Evolutionary conservation across 2,329 filamentous ascomycete species (phyloP).

Genomic region (Fonsecaea monophora): DNA sequence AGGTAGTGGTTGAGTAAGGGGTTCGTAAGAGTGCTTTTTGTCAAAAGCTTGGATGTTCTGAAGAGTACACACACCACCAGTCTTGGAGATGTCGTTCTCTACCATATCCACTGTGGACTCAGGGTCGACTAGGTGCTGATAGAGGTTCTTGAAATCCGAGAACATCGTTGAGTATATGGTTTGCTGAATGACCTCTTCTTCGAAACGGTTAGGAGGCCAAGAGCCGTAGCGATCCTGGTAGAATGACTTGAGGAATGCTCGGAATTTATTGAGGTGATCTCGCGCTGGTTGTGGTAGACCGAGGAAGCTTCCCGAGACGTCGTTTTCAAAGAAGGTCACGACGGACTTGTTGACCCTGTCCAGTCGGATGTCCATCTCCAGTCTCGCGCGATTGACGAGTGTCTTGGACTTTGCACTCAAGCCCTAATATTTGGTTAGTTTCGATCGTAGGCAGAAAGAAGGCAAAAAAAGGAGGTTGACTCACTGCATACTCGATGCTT

Average conservation of each 20-base stretch:
- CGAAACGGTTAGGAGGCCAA: slow-evolving; percentile 67
- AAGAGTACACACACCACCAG: slow-evolving; percentile 71
- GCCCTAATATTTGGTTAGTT: slow-evolving; percentile 40
- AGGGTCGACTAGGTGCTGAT: slow-evolving; percentile 73
- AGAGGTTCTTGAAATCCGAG: slow-evolving; percentile 73
- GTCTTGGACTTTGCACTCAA: slow-evolving; percentile 63
- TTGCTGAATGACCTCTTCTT: slow-evolving; percentile 62
- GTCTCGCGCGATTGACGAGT: slow-evolving; percentile 67
- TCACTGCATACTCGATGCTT: slow-evolving; percentile 37
- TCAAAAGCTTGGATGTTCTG: slow-evolving; percentile 74
- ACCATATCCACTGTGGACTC: slow-evolving; percentile 44
- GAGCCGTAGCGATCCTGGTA: slow-evolving; percentile 73
- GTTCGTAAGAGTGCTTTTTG: slow-evolving; percentile 61
- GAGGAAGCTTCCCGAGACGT: slow-evolving; percentile 70
- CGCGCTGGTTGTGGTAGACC: slow-evolving; percentile 67
- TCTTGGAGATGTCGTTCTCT: slow-evolving; percentile 61
- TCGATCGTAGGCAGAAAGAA: not conserved
- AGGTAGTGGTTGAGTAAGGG: slow-evolving; percentile 71
- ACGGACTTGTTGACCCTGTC: slow-evolving; percentile 65
- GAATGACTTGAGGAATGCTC: slow-evolving; percentile 70
- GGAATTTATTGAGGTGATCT: slow-evolving; percentile 74
- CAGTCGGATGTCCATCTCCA: slow-evolving; percentile 71
- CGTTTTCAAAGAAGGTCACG: slow-evolving; percentile 72
- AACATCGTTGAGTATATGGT: slow-evolving; percentile 67
- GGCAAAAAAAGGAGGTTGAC: slow-evolving; percentile 1